Conservation (phyloP, 2,329 filamentous ascomycete species). For the Cadophora sp. region DNA sequence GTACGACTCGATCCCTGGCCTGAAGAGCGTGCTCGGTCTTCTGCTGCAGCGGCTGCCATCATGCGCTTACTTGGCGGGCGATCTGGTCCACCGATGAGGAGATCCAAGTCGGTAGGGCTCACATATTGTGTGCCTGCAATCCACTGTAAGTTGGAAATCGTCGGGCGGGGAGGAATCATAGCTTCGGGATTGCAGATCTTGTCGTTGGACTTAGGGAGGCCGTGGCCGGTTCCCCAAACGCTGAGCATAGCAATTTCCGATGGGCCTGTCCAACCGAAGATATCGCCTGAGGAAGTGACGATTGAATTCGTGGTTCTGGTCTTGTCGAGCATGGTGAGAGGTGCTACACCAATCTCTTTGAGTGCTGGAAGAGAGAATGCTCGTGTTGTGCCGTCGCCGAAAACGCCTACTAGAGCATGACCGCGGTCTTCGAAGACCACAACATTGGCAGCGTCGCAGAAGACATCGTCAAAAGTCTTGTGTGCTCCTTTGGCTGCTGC, state of each 20-base stretch:
- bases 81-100: slow-evolving; percentile 88
- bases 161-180: slow-evolving; percentile 78
- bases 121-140: slow-evolving; percentile 94
- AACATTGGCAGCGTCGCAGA: slow-evolving; percentile 83
- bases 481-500: slow-evolving; percentile 87
- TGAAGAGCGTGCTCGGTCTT: slow-evolving; percentile 63
- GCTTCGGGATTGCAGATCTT: slow-evolving; percentile 80
- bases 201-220: slow-evolving; percentile 70
- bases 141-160: slow-evolving; percentile 96
- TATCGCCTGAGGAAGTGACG: slow-evolving; percentile 79
- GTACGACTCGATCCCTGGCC: slow-evolving; percentile 43
- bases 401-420: slow-evolving; percentile 81
- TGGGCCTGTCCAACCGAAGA: slow-evolving; percentile 88
- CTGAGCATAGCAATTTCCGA: slow-evolving; percentile 85
- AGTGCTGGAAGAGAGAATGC: slow-evolving; percentile 88
- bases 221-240: slow-evolving; percentile 78
- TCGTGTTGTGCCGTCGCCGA: slow-evolving; percentile 80
- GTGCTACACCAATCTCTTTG: slow-evolving; percentile 78
- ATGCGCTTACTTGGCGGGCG: slow-evolving; percentile 89
- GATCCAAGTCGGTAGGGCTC: slow-evolving; percentile 84
- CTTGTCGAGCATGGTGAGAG: slow-evolving; percentile 75
- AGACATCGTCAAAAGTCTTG: slow-evolving; percentile 80
- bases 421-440: slow-evolving; percentile 77
- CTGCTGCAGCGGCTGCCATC: slow-evolving; percentile 78
- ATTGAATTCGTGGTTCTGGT: slow-evolving; percentile 72